Conservation (phyloP, 2,329 filamentous ascomycete species). For the Paecilomyces variotii region DNA sequence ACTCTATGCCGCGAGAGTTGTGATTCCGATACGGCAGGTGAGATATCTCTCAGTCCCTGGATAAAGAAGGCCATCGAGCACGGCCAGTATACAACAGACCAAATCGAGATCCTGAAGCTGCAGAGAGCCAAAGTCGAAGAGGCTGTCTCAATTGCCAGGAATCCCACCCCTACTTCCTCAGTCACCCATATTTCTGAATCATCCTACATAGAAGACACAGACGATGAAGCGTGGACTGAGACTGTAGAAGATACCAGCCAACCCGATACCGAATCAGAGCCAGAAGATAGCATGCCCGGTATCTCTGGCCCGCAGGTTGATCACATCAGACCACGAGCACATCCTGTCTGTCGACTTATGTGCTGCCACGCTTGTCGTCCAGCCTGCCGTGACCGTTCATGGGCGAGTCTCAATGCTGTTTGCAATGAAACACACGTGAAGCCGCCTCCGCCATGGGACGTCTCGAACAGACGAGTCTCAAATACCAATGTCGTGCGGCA, state of each 20-base stretch:
- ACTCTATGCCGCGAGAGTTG: constrained; percentile 14
- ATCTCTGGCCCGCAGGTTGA: not conserved
- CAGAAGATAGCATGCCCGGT: not conserved
- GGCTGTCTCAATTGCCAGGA: constrained; percentile 15
- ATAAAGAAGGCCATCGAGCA: constrained; percentile 34
- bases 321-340: not conserved
- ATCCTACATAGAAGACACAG: not conserved
- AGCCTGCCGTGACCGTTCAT: constrained; percentile 31
- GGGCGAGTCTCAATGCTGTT: constrained; percentile 20
- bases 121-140: constrained; percentile 30
- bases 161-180: constrained; percentile 1
- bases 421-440: constrained; percentile 21
- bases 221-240: constrained; percentile 11
- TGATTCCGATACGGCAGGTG: constrained; percentile 3
- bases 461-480: constrained; percentile 20
- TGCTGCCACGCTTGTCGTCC: constrained; percentile 45
- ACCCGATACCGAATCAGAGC: not conserved
- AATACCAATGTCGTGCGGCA: constrained; percentile 16
- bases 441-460: constrained; percentile 20
- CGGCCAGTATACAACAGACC: constrained; percentile 35
- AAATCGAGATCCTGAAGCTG: constrained; percentile 32
- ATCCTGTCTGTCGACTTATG: constrained; percentile 34
- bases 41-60: constrained; percentile 26
- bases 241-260: constrained; percentile 11
- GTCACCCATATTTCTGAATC: not conserved